Conservation (phyloP, 2,329 filamentous ascomycete species). For the Ilyonectria destructans region DNA sequence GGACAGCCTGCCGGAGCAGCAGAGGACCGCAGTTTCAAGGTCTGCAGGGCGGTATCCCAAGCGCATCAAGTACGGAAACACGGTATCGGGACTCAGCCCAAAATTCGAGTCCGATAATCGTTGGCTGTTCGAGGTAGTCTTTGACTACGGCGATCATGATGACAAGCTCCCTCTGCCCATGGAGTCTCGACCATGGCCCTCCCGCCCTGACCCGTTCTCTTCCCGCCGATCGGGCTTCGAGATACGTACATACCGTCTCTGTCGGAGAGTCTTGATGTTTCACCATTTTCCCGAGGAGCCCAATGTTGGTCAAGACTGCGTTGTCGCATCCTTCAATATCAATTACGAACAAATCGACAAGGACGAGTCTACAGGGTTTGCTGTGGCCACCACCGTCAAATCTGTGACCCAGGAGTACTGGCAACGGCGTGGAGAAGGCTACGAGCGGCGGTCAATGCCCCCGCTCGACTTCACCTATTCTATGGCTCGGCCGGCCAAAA, state of each 20-base stretch:
- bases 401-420: no score
- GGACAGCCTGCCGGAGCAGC: background rate
- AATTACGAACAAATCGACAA: background rate
- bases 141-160: conserved; percentile 21
- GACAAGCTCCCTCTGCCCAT: background rate
- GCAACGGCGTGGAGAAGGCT: no score
- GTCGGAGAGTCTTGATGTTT: conserved; percentile 19
- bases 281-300: conserved; percentile 7
- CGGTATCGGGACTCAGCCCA: no score
- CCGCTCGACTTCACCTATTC: background rate
- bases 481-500: no score
- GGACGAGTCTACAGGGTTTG: background rate
- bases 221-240: background rate
- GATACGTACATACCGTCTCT: conserved; percentile 13
- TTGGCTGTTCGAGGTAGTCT: conserved; percentile 16
- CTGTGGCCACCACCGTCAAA: no score
- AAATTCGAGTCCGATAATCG: no score
- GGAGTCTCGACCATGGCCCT: background rate
- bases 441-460: background rate
- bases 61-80: no score
- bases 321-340: background rate
- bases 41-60: background rate
- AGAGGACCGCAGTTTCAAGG: no score
- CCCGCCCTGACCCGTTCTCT: background rate
- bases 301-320: background rate